Base-by-base conservation (phyloP, 164 flowering plant species). In the Vitis riparia region DNA sequence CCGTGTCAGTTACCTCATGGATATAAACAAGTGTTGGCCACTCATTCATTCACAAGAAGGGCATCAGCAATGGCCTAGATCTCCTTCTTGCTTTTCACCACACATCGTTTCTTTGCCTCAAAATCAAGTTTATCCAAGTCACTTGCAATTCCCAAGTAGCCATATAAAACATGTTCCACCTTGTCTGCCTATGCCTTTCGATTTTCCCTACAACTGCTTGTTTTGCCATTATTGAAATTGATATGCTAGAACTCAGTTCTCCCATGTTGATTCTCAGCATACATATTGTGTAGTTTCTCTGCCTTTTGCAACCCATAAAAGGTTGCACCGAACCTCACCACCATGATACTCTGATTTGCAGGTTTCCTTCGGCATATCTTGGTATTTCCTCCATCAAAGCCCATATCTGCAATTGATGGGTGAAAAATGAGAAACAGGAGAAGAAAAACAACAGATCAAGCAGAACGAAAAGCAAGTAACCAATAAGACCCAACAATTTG, bases 221-320 rank as follows among this genome's bases (percentile, higher is more conserved):
- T 51, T 15, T 55, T n/a, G 5, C 65, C 48, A 30, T 59, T 62
- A 16, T 49, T 63, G 0, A 70, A 59, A 66, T 51, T 60, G 10
- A 74, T 62, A 60, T 77, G 75, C 68, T 63, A 62, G 49, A 85
- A 76, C 44, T 89, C 91, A 32, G 58, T 52, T 68, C 91, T 82
- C 37, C 94, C 93, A 13, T 74, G 88, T 70, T 83, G 78, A 15
- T 67, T 83, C 19, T 84, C 83, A 1, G 61, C 67, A 69, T 73
- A 89, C 59, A 77, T 69, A 59, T 77, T 77, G 65, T 88, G 84
- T 64, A 87, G 84, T 71, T 77, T 84, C 66, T 86, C 88, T 3
- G 93, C 93, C 55, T 88, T 89, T 74, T 77, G 85, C 68, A 91
- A 59, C 9, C 94, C 91, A 51, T 93, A 83, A 61, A 87, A 76